Evolutionary conservation across 768 basidiomycete genomes (phyloP).

Genomic region (Trichaptum fuscoviolaceum): DNA sequence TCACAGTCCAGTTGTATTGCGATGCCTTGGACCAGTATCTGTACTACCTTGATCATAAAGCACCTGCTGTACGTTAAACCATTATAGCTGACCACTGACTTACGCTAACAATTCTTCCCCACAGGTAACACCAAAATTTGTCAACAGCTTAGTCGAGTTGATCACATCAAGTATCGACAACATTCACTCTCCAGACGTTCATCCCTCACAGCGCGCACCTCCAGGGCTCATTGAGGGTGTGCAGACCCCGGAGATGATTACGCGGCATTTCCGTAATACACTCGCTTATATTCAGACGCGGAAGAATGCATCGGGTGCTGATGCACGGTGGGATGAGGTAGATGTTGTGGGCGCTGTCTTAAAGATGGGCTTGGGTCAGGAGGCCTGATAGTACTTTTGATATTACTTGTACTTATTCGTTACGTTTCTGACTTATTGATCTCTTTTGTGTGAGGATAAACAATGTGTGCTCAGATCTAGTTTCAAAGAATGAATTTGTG

Average conservation of each 20-base stretch:
- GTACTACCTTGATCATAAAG: constrained; percentile 92
- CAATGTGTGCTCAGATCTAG: too few species aligned
- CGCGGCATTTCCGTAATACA: constrained; percentile 90
- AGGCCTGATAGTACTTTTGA: neutral
- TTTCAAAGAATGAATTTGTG: too few species aligned
- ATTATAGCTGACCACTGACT: neutral
- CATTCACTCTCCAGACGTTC: constrained; percentile 81
- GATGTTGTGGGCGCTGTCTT: constrained; percentile 83
- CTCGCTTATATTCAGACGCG: constrained; percentile 73
- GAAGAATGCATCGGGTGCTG: constrained; percentile 42
- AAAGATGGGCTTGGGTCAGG: constrained; percentile 70
- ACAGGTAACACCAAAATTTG: constrained; percentile 91
- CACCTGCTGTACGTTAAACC: constrained; percentile 68
- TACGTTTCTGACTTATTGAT: neutral
- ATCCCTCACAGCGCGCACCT: constrained; percentile 82
- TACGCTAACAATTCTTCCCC: constrained; percentile 7
- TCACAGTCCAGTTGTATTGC: constrained; percentile 93
- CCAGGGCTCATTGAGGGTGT: constrained; percentile 90
- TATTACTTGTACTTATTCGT: constrained; percentile 1
- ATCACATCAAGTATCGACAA: constrained; percentile 93
- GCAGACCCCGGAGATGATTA: constrained; percentile 90
- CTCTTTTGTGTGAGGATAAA: neutral
- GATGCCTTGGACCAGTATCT: constrained; percentile 95
- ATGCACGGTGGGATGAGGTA: constrained; percentile 76
- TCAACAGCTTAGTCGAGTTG: constrained; percentile 93